A percentile compares a stretch with the other conserved stretches of the same genome.
Conservation (phyloP, 805 yeast genomes). For the Trichomonascus vanleenenianus region DNA sequence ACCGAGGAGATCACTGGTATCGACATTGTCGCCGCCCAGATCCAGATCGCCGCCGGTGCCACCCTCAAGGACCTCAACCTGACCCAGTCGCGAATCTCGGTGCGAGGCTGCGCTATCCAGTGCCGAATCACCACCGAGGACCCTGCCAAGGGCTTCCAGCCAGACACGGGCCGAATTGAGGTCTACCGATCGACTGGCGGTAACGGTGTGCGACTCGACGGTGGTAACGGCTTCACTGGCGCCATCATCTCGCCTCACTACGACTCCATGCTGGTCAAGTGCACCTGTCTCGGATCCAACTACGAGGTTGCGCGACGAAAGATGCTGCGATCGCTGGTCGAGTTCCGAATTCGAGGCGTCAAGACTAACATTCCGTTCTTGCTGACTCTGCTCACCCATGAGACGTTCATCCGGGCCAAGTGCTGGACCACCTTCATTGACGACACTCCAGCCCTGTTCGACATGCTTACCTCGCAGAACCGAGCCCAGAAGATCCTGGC, state of each 20-base stretch:
- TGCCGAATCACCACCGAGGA: conserved; percentile 99
- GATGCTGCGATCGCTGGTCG: conserved; percentile 94
- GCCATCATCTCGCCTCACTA: conserved; percentile 94
- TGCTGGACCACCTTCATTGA: conserved; percentile 99
- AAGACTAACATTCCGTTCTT: conserved; percentile 97
- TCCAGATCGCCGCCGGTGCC: conserved; percentile 98
- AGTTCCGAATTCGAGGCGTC: conserved; percentile 98
- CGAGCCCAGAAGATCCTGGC: conserved; percentile 91
- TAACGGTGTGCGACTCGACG: conserved; percentile 97
- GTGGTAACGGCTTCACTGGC: conserved; percentile 98
- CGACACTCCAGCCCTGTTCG: conserved; percentile 93
- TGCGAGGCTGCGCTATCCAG: conserved; percentile 97
- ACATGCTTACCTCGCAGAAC: conserved; percentile 90
- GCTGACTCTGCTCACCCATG: conserved; percentile 83
- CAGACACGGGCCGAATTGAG: conserved; percentile 97
- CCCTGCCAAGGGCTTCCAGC: conserved; percentile 93
- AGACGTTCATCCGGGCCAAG: conserved; percentile 72
- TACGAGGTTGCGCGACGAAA: conserved; percentile 95
- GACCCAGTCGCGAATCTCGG: conserved; percentile 87
- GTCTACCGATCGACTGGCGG: conserved; percentile 99
- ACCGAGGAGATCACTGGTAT: conserved; percentile 99
- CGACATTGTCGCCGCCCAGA: conserved; percentile 96
- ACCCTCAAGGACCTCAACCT: conserved; percentile 84
- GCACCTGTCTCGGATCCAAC: conserved; percentile 95
- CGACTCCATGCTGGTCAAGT: conserved; percentile 96